Percentiles rank a stretch among this genome's conserved stretches.
Conservation (phyloP, 345 rosid species). For the Chamaenerion angustifolium region DNA sequence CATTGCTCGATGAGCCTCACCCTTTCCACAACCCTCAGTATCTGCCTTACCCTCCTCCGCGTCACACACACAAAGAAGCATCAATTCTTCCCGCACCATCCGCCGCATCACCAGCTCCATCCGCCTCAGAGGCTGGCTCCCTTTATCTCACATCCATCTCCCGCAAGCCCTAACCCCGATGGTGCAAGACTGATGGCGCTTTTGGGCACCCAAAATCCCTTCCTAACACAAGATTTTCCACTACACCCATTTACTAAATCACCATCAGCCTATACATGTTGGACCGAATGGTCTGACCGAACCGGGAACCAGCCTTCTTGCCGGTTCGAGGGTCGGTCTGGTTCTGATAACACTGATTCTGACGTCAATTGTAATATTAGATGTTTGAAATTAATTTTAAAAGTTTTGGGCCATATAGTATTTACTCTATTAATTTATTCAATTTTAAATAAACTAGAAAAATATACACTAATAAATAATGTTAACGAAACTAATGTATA, state of each 20-base stretch:
- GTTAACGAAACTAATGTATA: no score
- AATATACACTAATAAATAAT: no score
- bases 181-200: constrained; percentile 17
- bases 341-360: no score
- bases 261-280: constrained; percentile 4
- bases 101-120: constrained; percentile 5
- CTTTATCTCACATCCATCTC: constrained; percentile 5
- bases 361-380: no score
- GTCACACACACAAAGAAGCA: constrained; percentile 9
- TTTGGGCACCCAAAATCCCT: constrained; percentile 15
- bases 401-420: no score
- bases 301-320: no score
- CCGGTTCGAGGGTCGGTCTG: no score
- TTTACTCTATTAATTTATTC: no score
- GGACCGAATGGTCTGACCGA: no score
- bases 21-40: constrained; percentile 10
- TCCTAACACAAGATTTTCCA: constrained; percentile 12
- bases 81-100: constrained; percentile 2
- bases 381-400: no score
- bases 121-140: constrained; percentile 8
- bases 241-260: constrained; percentile 4
- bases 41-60: constrained; percentile 16
- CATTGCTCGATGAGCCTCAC: constrained; percentile 22
- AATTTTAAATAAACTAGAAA: no score
- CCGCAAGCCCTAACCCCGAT: constrained; percentile 5